Evolutionary conservation across 1,139 yeast genomes (phyloP).

Genomic region (Diutina rugosa): DNA sequence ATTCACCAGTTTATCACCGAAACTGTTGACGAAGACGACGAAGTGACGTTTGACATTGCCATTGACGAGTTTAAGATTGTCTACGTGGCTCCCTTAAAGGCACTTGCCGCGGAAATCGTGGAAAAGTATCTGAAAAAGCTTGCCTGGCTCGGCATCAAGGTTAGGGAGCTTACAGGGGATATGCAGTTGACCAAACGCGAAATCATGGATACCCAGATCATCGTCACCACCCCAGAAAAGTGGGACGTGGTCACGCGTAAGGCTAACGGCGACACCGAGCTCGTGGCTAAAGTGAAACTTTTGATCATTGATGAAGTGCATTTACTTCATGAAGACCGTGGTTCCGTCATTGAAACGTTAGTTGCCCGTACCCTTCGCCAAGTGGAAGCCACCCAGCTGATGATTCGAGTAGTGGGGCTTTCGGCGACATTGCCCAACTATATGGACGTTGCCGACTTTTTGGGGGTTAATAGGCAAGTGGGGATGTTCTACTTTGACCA

Average conservation of each 20-base stretch:
- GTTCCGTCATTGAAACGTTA: neutral
- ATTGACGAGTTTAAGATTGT: constrained; percentile 81
- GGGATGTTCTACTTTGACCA: constrained; percentile 2
- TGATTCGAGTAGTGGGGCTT: constrained; percentile 25
- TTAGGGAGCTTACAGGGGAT: constrained; percentile 90
- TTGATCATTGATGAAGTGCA: constrained; percentile 1
- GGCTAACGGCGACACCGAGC: constrained; percentile 52
- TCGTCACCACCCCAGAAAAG: constrained; percentile 95
- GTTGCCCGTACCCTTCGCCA: constrained; percentile 38
- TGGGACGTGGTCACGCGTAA: constrained; percentile 99
- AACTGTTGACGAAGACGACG: constrained; percentile 22
- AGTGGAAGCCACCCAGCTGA: constrained; percentile 60
- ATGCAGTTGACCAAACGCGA: constrained; percentile 87
- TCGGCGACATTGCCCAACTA: constrained; percentile 1
- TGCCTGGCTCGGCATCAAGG: constrained; percentile 75
- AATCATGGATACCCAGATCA: constrained; percentile 73
- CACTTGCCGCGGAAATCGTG: constrained; percentile 94
- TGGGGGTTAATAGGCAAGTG: constrained; percentile 49
- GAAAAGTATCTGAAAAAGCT: constrained; percentile 74
- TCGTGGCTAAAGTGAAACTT: neutral
- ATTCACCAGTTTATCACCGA: constrained; percentile 55
- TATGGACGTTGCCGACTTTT: constrained; percentile 1
- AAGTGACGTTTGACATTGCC: constrained; percentile 40
- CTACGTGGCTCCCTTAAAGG: constrained; percentile 93
- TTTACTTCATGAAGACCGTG: constrained; percentile 1